Evolutionary conservation across 805 yeast genomes (phyloP).

Genomic region (Monosporozyma siamensis): DNA sequence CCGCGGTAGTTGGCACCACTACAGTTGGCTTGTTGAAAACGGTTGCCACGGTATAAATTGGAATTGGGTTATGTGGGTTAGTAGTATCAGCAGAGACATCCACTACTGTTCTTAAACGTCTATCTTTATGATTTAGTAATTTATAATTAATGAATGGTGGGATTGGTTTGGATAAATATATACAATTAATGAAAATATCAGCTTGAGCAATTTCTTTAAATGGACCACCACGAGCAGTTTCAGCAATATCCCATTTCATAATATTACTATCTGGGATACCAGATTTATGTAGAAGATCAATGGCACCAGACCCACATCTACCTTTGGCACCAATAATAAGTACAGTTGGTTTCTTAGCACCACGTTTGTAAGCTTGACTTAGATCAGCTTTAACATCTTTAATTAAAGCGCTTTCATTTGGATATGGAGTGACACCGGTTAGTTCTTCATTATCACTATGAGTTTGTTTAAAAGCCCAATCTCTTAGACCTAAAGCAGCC

Average conservation of each 20-base stretch:
- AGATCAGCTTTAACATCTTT: constrained; percentile 57
- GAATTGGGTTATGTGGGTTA: constrained; percentile 95
- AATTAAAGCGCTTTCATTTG: constrained; percentile 67
- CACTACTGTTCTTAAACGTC: constrained; percentile 84
- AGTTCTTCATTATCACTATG: constrained; percentile 59
- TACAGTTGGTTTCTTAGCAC: constrained; percentile 64
- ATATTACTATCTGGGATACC: constrained; percentile 85
- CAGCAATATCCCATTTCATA: constrained; percentile 92
- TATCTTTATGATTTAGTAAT: constrained; percentile 50
- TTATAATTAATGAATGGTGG: constrained; percentile 79
- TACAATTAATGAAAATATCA: constrained; percentile 92
- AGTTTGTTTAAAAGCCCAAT: constrained; percentile 87
- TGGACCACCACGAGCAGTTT: constrained; percentile 96
- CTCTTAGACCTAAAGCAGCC: constrained; percentile 90
- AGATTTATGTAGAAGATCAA: constrained; percentile 66
- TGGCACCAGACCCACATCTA: constrained; percentile 97
- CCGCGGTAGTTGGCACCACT: constrained; percentile 61
- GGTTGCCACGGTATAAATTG: constrained; percentile 85
- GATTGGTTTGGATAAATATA: constrained; percentile 86
- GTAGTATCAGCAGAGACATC: constrained; percentile 99
- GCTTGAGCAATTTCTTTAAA: constrained; percentile 79
- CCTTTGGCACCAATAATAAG: constrained; percentile 96
- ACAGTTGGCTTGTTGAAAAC: constrained; percentile 89
- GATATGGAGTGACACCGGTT: constrained; percentile 74
- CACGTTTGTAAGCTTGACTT: constrained; percentile 47